Base-by-base conservation (phyloP, 352 stramenopile genomes). In the Albugo laibachii region DNA sequence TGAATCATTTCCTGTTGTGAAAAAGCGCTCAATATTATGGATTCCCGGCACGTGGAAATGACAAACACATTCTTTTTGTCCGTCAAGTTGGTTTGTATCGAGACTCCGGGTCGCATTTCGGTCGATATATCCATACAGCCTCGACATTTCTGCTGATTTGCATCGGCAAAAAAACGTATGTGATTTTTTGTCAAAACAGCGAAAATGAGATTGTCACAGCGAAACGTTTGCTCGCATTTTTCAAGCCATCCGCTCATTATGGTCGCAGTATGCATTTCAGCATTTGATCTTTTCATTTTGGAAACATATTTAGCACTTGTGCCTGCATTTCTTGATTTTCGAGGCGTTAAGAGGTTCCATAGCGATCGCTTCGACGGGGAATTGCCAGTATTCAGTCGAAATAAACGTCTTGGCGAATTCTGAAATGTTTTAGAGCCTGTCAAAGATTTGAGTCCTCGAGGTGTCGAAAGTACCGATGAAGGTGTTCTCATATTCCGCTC, bases 141-240 rank as follows among this genome's bases (percentile, higher is more conserved):
- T 38, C 89, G 88, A 14, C 74, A 59, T 57, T 79, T 83, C 48
- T 69, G 69, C 31, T 77, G 61, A 31, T 73, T 65, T 48, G 83
- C 69, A 50, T 86, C 71, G 0, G 58, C 65, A 50, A 85, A 92
- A 43, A 69, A 77, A 46, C 88, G 62, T 41, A 84, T 64, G 27
- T 76, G 72, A 55, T 89, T 74, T 41, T 78, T 60, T 13, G 71
- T 68, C 41, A 92, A 58, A 41, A 89, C 79, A 47, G 89, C 88
- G 60, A 86, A 89, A 35, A 76, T 69, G 73, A 66, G 84, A 53
- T 92, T 87, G 76, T 76, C 87, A 43, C 76, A 89, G 65, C 88
- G 87, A 58, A 92, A 87, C 47, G 81, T 69, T 57, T 87, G 74
- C 1, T 76, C 79, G 49, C 79, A 89, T 53, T 92, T 92, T 44